Base-by-base conservation (phyloP, 345 rosid species). In the Abelmoschus esculentus region DNA sequence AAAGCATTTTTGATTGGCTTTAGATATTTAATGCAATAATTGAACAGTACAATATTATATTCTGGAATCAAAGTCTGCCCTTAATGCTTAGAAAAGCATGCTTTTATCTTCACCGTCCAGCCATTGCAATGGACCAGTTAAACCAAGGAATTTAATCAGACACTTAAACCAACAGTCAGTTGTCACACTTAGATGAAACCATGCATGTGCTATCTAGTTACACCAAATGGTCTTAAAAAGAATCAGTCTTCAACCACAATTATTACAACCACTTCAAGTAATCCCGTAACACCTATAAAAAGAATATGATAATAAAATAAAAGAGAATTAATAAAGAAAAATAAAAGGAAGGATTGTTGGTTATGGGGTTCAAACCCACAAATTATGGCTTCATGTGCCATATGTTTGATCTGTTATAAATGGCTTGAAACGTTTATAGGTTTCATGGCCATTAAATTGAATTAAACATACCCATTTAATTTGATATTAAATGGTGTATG, bases 151-250 rank as follows among this genome's bases (percentile, higher is more conserved):
- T 22, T 59, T 67, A 50, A 58, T 44, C 47, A 65, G 44, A 58
- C 44, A 53, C 57, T 53, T 31, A 31, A 72, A 55, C 59, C 70
- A 36, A 28, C 19, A 46, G 38, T 62, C 53, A 1, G 11, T 18
- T 76, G 76, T 74, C 74, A 73, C 57, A 47, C 64, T 70, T 34
- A 38, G 17, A 74, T 36, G 77, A 61, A 74, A 82, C 85, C 81
- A 59, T 57, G 81, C 85, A 79, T 79, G 85, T 82, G 81, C 81
- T 26, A 72, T 79, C 57, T 79, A 70, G 83, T 82, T 77, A 72
- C 74, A 79, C 73, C 85, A 78, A 81, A 72, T 76, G 77, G 49
- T 72, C 73, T 78, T 71, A 60, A 26, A 42, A 42, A 59, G 32
- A 57, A 65, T 58, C 74, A 73, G 69, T 73, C 74, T 44, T 58